phyloP scores from a whole-genome alignment of 257 asterid genomes.

The Capsicum baccatum region DNA sequence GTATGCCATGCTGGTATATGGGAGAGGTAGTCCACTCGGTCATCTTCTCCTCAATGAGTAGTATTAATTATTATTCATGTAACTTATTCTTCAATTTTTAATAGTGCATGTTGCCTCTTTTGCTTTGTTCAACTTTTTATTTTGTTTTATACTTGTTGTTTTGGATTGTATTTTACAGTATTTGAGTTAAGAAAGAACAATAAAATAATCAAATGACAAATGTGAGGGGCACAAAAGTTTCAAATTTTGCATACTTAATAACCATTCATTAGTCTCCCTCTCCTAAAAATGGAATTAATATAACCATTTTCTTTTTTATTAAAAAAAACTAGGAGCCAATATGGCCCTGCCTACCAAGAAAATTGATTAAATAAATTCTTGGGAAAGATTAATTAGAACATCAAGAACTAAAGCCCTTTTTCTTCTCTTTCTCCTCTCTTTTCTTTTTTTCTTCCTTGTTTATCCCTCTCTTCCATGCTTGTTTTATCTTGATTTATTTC shows the following conservation, averaged over 20 bases:
- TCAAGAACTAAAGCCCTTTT: slow-evolving; percentile 21
- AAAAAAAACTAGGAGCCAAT: slow-evolving; percentile 13
- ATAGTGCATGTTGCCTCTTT: too few species aligned
- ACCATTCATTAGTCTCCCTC: slow-evolving; percentile 7
- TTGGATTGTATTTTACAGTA: neutral
- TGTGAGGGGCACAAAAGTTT: neutral
- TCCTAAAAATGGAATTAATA: neutral
- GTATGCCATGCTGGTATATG: too few species aligned
- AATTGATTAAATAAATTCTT: slow-evolving; percentile 6
- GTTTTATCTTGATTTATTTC: neutral
- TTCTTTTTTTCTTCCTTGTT: neutral
- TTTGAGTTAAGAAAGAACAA: neutral
- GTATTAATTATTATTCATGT: too few species aligned
- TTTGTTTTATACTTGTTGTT: too few species aligned
- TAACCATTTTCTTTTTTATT: neutral
- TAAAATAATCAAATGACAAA: neutral
- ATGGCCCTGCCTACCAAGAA: slow-evolving; percentile 19
- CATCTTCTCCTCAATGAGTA: too few species aligned
- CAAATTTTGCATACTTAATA: neutral
- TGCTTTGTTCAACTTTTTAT: too few species aligned
- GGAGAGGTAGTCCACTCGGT: too few species aligned
- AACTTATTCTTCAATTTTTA: too few species aligned
- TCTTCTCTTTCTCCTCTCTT: neutral
- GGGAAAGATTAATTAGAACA: neutral
- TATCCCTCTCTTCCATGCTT: slow-evolving; percentile 7